Evolutionary conservation across 352 stramenopile species (phyloP).

Genomic region (Phytophthora colocasiae): DNA sequence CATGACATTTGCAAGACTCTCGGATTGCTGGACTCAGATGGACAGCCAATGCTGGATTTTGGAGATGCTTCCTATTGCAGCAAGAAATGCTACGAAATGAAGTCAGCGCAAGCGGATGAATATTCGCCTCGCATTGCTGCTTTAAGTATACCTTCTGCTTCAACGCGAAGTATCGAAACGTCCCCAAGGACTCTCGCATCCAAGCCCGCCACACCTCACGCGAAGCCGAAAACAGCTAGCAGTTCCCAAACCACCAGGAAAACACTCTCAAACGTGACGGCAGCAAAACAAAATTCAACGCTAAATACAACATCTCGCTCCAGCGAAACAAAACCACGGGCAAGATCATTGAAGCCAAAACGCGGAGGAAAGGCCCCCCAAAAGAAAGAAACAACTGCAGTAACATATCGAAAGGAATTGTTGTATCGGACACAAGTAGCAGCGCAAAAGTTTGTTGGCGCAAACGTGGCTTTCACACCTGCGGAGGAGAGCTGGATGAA

Average conservation of each 20-base stretch:
- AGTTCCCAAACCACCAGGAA: no score
- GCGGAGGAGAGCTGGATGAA: slow-evolving; percentile 8
- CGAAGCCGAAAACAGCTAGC: no score
- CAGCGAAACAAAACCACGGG: not conserved
- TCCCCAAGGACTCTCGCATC: no score
- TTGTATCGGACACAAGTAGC: not conserved
- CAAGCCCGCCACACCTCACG: no score
- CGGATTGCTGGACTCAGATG: not conserved
- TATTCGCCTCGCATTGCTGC: no score
- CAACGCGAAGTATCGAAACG: not conserved
- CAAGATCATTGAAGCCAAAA: no score
- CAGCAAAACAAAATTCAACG: no score
- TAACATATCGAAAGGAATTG: not conserved
- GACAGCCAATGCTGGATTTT: not conserved
- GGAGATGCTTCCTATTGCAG: not conserved
- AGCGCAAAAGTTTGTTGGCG: not conserved
- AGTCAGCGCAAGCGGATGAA: no score
- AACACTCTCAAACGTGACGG: no score
- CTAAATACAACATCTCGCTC: no score
- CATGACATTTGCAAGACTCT: not conserved
- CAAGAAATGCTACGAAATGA: not conserved
- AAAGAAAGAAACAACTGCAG: not conserved
- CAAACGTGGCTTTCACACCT: slow-evolving; percentile 4
- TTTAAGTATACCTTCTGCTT: no score
- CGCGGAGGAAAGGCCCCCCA: no score